Evolutionary conservation across 163 green algal genomes (phyloP), one percentile per base, ranked within the genome.

Genomic region (Smithsoniella earleae): DNA sequence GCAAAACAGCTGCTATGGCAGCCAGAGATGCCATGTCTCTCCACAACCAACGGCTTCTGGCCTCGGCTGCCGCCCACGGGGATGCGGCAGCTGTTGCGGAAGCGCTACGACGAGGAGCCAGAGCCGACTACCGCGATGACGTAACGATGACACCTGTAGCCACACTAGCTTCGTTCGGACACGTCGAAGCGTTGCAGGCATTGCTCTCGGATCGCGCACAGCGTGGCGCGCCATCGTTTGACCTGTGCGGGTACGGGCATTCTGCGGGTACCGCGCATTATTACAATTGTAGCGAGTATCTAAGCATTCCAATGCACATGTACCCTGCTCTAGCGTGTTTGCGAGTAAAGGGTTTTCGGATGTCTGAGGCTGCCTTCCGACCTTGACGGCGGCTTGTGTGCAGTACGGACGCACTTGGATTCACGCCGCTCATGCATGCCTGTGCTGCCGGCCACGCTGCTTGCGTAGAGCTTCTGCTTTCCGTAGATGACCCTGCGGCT

Each of bases 381-480:
- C n/a, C n/a, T n/a, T 54, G 43, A 18, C 43, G 16, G 43, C 43
- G 16, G 43, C 16, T 18, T 16, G 16, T 33, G 52, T 34, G 58
- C 58, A 69, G 58, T n/a, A 5, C 16, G 58, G 58, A 69, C 58
- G 3, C 27, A 13, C 25, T 69, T 16, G 25, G 25, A 33, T 31
- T 43, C 27, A 69, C 58, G 25, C 58, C 58, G n/a, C 58, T 69
- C 27, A 69, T 69, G 58, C 58, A 69, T 30, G 58, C 58, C 8
- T 69, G 58, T 31, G 25, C 25, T 3, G 6, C 3, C 43, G 58
- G 58, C n/a, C 58, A 69, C 58, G 58, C n/a, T 1, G 8, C 27
- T n/a, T 69, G 25, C 2, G 58, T 69, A 16, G 13, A 36, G 58
- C 58, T 37, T 30, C 58, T 69, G 58, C 58, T 69, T 4, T 36